Percentiles rank a stretch among this genome's conserved stretches.
Evolutionary conservation across 2,329 filamentous ascomycete genomes (phyloP).

Genomic region (Lomentospora prolificans): DNA sequence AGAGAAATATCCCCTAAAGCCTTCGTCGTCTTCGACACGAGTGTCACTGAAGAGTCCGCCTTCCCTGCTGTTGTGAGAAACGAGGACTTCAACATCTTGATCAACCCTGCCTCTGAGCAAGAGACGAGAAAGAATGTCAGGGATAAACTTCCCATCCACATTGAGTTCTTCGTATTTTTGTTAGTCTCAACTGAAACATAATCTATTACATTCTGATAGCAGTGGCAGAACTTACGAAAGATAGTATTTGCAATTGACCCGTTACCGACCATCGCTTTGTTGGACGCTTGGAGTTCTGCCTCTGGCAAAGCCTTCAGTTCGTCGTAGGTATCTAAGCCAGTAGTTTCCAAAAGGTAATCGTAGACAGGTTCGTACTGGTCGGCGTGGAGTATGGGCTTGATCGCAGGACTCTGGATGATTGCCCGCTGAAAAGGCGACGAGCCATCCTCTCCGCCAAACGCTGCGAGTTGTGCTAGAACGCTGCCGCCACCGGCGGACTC

Average conservation of each 20-base stretch:
- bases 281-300: slow-evolving; percentile 19
- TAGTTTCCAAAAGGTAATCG: slow-evolving; percentile 12
- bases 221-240: slow-evolving; percentile 14
- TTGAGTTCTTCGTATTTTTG: slow-evolving; percentile 18
- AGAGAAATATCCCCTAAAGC: slow-evolving; percentile 29
- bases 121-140: slow-evolving; percentile 19
- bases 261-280: slow-evolving; percentile 14
- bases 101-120: slow-evolving; percentile 21
- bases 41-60: slow-evolving; percentile 26
- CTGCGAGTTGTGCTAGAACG: slow-evolving; percentile 38
- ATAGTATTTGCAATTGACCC: slow-evolving; percentile 15
- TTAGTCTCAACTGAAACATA: not conserved
- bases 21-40: slow-evolving; percentile 26
- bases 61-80: slow-evolving; percentile 32
- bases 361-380: slow-evolving; percentile 9
- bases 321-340: not conserved
- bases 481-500: slow-evolving; percentile 43
- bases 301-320: not conserved
- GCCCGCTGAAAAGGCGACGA: slow-evolving; percentile 36
- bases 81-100: slow-evolving; percentile 12
- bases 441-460: slow-evolving; percentile 28
- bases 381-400: slow-evolving; percentile 8
- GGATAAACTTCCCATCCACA: slow-evolving; percentile 22
- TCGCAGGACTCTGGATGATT: slow-evolving; percentile 22
- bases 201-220: no score